These are phyloP conservation scores for Fraxinus sp. DNA, from an alignment of 305 asterid genomes.

Conservation along the genomic window DNA sequence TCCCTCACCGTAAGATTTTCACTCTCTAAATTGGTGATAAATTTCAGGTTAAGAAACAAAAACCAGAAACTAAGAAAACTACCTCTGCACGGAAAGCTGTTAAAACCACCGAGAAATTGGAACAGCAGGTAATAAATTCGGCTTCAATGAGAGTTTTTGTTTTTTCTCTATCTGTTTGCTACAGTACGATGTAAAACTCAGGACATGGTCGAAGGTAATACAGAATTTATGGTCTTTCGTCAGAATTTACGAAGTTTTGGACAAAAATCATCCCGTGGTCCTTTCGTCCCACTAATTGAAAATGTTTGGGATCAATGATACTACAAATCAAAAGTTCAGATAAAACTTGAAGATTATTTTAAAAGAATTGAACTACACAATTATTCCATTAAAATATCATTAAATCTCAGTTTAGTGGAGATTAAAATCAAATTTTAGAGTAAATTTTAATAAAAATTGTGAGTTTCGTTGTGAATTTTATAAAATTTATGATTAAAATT, in stretches of 20 bases:
- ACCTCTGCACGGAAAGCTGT: constrained; percentile 28
- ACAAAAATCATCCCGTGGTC: no score
- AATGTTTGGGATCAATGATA: no score
- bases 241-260: not conserved
- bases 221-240: not conserved
- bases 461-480: no score
- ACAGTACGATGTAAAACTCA: not conserved
- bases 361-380: no score
- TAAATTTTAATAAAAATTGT: no score
- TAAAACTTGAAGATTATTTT: no score
- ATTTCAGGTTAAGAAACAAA: constrained; percentile 46
- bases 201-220: not conserved
- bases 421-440: no score
- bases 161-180: constrained; percentile 9
- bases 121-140: constrained; percentile 21
- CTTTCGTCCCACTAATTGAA: no score
- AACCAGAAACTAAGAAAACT: constrained; percentile 27
- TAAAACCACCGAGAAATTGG: constrained; percentile 29
- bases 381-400: no score
- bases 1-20: not conserved
- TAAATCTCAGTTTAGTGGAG: no score
- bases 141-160: not conserved
- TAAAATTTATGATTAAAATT: no score
- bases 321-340: no score
- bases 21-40: constrained; percentile 2